A percentile compares a stretch with the other conserved stretches of the same genome.
Conservation (phyloP, 352 stramenopile species). For the Phytophthora meadii region DNA sequence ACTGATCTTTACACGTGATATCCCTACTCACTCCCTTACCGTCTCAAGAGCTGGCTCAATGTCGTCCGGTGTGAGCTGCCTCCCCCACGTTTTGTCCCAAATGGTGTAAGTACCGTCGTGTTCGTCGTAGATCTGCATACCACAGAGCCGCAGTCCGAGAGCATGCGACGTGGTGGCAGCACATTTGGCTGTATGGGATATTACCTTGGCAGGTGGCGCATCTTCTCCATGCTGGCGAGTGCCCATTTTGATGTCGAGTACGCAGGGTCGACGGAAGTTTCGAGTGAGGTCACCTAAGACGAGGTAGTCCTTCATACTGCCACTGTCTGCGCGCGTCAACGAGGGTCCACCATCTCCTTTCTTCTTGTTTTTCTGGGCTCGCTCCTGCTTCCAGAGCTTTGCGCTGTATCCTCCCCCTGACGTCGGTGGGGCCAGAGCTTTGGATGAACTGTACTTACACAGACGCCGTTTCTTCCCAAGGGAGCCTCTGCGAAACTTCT, state of each 20-base stretch:
- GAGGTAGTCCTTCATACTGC: constrained; percentile 57
- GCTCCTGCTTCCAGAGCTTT: constrained; percentile 67
- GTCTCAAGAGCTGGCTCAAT: constrained; percentile 72
- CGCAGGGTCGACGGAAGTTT: constrained; percentile 66
- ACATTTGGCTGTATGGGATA: constrained; percentile 77
- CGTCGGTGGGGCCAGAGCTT: constrained; percentile 5
- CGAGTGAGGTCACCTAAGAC: constrained; percentile 76
- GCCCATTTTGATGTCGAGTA: constrained; percentile 87
- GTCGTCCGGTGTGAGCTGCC: constrained; percentile 56
- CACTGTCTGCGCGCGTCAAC: constrained; percentile 17
- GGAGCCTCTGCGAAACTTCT: constrained; percentile 28
- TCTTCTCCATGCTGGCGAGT: constrained; percentile 80
- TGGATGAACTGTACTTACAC: constrained; percentile 23
- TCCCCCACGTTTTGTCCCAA: constrained; percentile 84
- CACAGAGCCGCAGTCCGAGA: constrained; percentile 76
- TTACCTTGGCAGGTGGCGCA: constrained; percentile 67
- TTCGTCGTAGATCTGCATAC: constrained; percentile 83
- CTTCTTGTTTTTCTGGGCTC: constrained; percentile 31
- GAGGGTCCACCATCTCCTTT: constrained; percentile 8
- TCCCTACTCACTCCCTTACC: constrained; percentile 28
- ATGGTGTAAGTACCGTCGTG: constrained; percentile 66
- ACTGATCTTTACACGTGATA: not conserved
- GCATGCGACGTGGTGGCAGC: constrained; percentile 72
- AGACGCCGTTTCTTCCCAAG: constrained; percentile 52
- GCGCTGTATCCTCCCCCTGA: constrained; percentile 59